A percentile compares a stretch with the other conserved stretches of the same genome.
Conservation (phyloP, 352 stramenopile species). For the Pythium dissimile region DNA sequence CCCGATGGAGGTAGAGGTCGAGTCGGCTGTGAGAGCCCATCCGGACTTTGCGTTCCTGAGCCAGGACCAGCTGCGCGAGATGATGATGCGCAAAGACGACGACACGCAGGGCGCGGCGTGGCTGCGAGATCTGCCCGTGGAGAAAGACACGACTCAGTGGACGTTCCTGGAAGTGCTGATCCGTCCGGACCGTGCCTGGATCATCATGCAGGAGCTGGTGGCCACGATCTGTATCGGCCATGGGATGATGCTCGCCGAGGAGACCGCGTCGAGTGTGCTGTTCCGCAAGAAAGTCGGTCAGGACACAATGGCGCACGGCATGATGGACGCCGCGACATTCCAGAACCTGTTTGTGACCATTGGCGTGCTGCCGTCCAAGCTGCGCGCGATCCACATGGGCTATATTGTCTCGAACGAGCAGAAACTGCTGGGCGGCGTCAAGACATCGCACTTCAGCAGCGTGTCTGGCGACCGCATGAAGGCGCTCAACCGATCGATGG, state of each 20-base stretch:
- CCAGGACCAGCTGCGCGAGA: constrained; percentile 26
- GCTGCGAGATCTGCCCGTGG: constrained; percentile 52
- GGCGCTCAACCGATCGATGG: constrained; percentile 47
- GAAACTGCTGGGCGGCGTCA: constrained; percentile 55
- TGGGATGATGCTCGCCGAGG: constrained; percentile 57
- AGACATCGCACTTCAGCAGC: constrained; percentile 35
- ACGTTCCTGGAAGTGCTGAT: constrained; percentile 68
- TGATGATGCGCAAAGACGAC: constrained; percentile 9
- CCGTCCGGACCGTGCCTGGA: constrained; percentile 65
- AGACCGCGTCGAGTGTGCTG: constrained; percentile 51
- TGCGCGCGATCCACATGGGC: constrained; percentile 71
- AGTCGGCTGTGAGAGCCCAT: constrained; percentile 57
- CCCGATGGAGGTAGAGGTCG: constrained; percentile 56
- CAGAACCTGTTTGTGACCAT: constrained; percentile 73
- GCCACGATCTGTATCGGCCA: constrained; percentile 76
- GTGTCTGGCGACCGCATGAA: constrained; percentile 34
- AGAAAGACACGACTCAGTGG: constrained; percentile 63
- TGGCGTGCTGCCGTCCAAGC: constrained; percentile 71
- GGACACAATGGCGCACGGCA: constrained; percentile 57
- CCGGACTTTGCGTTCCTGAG: constrained; percentile 64
- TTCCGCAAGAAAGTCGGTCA: constrained; percentile 70
- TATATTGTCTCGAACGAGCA: constrained; percentile 62
- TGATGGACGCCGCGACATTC: constrained; percentile 60
- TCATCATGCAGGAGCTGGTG: constrained; percentile 76
- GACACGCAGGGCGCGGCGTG: constrained; percentile 32